These are phyloP conservation scores for Carex kokanica DNA, from an alignment of 176 grass and related monocot genomes.

Conservation along the genomic window DNA sequence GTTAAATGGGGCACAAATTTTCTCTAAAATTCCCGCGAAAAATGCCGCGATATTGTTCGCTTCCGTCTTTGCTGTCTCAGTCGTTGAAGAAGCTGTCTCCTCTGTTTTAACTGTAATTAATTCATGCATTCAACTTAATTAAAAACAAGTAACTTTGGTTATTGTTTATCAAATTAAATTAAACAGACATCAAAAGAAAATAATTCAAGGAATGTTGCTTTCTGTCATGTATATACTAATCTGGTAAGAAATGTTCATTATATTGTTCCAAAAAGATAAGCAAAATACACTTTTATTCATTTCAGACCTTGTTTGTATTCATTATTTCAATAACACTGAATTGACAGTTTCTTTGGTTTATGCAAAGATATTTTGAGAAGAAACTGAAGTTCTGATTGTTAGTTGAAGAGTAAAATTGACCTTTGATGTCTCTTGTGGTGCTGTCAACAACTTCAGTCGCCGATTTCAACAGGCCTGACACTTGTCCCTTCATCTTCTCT, in stretches of 20 bases:
- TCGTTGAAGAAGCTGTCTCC: background rate
- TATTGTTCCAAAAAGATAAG: background rate
- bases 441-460: background rate
- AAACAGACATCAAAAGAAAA: background rate
- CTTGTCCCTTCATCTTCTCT: background rate
- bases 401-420: background rate
- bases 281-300: background rate
- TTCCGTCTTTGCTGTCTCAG: background rate
- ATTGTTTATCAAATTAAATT: background rate
- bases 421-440: background rate
- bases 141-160: background rate
- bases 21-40: constrained; percentile 16
- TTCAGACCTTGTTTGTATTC: background rate
- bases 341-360: background rate
- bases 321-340: background rate
- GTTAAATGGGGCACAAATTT: constrained; percentile 6
- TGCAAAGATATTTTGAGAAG: background rate
- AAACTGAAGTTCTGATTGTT: background rate
- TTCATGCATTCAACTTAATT: too few species aligned
- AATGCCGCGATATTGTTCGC: background rate
- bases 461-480: background rate
- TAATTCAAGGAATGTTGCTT: background rate
- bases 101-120: constrained; percentile 4
- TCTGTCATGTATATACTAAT: background rate
- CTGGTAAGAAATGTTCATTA: background rate